Evolutionary conservation across 805 yeast species (phyloP).

Genomic region (Ogataea populi-albae): DNA sequence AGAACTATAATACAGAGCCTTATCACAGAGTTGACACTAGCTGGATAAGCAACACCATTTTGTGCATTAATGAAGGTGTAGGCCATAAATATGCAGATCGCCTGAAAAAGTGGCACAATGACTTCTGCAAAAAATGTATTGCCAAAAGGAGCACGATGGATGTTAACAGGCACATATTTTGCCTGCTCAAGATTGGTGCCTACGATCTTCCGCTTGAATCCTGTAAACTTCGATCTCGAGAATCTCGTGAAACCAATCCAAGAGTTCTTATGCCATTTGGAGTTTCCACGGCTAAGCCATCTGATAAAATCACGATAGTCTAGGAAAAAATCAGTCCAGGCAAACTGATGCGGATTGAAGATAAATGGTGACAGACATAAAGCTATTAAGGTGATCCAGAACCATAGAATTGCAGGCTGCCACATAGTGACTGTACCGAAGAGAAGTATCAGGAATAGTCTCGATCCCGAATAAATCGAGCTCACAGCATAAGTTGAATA

Average conservation of each 20-base stretch:
- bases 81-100: slow-evolving; percentile 67
- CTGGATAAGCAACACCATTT: slow-evolving; percentile 64
- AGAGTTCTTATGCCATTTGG: slow-evolving; percentile 61
- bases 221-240: slow-evolving; percentile 86
- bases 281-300: slow-evolving; percentile 83
- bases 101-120: slow-evolving; percentile 65
- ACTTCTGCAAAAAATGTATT: slow-evolving; percentile 81
- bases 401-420: slow-evolving; percentile 68
- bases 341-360: slow-evolving; percentile 54
- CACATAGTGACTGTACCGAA: slow-evolving; percentile 81
- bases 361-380: slow-evolving; percentile 49
- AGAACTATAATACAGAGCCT: slow-evolving; percentile 55
- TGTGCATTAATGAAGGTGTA: slow-evolving; percentile 83
- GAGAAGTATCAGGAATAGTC: slow-evolving; percentile 62
- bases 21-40: slow-evolving; percentile 54
- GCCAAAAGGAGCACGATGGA: slow-evolving; percentile 74
- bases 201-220: slow-evolving; percentile 69
- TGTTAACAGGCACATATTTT: slow-evolving; percentile 34
- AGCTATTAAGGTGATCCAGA: slow-evolving; percentile 48
- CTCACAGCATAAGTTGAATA: slow-evolving; percentile 74
- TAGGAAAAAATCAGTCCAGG: slow-evolving; percentile 43
- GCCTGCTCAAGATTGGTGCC: slow-evolving; percentile 35
- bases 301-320: slow-evolving; percentile 50
- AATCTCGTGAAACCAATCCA: slow-evolving; percentile 78
- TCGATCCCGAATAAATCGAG: slow-evolving; percentile 76